Evolutionary conservation across 208 protist species (phyloP).

Genomic region (Wallacemonas rigidus): DNA sequence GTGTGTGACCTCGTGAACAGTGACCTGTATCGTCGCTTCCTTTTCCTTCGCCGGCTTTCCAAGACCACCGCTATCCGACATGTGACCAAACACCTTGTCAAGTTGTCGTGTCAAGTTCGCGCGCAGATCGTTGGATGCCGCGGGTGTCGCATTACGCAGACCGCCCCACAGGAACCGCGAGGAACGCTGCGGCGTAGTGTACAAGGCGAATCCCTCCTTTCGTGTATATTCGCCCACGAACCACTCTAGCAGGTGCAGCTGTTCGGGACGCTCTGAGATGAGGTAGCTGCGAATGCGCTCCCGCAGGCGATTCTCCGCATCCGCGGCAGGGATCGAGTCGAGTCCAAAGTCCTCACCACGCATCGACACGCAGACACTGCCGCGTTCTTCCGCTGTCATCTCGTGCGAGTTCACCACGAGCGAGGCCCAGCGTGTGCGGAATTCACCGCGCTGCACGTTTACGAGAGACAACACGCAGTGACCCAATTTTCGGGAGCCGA

Average conservation of each 20-base stretch:
- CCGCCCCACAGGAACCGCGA: constrained; percentile 16
- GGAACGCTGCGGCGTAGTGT: constrained; percentile 4
- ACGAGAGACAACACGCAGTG: constrained; percentile 76
- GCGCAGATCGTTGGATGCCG: neutral
- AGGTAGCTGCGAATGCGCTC: constrained; percentile 66
- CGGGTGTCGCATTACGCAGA: neutral
- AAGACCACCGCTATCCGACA: neutral
- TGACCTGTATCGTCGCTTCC: constrained; percentile 39
- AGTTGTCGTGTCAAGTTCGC: constrained; percentile 12
- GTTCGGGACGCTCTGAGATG: constrained; percentile 25
- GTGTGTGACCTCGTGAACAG: constrained; percentile 46
- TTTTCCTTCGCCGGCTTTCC: constrained; percentile 16
- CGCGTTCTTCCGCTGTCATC: constrained; percentile 39
- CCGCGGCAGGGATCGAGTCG: constrained; percentile 60
- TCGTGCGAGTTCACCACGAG: constrained; percentile 60
- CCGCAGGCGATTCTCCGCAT: constrained; percentile 73
- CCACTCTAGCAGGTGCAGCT: constrained; percentile 83
- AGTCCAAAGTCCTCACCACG: constrained; percentile 75
- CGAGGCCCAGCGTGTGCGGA: constrained; percentile 61
- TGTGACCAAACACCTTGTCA: constrained; percentile 31
- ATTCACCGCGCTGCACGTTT: constrained; percentile 64
- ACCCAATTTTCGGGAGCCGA: constrained; percentile 74
- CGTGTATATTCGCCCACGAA: constrained; percentile 70
- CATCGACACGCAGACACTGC: constrained; percentile 69
- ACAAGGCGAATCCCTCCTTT: constrained; percentile 41